Conservation (phyloP, 441 rosid genomes). For the Erysimum cheiri region DNA sequence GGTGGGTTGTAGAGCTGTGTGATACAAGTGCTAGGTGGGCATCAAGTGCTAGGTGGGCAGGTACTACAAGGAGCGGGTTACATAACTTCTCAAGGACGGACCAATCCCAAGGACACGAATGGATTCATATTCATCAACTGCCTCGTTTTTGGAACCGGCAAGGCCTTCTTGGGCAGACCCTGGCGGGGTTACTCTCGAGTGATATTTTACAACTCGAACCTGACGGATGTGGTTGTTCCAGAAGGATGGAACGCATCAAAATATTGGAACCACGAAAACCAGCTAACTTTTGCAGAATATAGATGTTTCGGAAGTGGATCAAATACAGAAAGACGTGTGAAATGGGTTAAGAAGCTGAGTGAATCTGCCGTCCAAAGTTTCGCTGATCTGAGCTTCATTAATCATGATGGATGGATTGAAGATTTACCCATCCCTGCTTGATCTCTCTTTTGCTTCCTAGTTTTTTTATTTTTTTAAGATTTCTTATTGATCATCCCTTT, state of each 20-base stretch:
- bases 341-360: constrained; percentile 60
- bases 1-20: constrained; percentile 52
- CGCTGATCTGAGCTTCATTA: constrained; percentile 50
- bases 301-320: constrained; percentile 70
- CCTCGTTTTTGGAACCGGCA: constrained; percentile 58
- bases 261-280: constrained; percentile 50
- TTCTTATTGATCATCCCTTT: background rate
- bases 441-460: constrained; percentile 1
- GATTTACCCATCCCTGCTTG: constrained; percentile 32
- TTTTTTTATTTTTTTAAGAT: no score
- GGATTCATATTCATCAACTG: constrained; percentile 80
- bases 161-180: constrained; percentile 66
- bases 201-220: constrained; percentile 58
- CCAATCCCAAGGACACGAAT: constrained; percentile 46
- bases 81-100: constrained; percentile 84
- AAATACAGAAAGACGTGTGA: constrained; percentile 48
- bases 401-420: constrained; percentile 45
- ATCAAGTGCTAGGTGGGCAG: no score
- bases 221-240: constrained; percentile 55
- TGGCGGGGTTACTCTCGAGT: constrained; percentile 77
- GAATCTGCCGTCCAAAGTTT: constrained; percentile 17
- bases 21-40: constrained; percentile 54
- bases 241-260: constrained; percentile 66
- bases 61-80: constrained; percentile 53
- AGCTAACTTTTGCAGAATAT: constrained; percentile 57